A percentile compares a stretch with the other conserved stretches of the same genome.
Evolutionary conservation across 441 rosid genomes (phyloP).

Genomic region (Erodium trifolium): DNA sequence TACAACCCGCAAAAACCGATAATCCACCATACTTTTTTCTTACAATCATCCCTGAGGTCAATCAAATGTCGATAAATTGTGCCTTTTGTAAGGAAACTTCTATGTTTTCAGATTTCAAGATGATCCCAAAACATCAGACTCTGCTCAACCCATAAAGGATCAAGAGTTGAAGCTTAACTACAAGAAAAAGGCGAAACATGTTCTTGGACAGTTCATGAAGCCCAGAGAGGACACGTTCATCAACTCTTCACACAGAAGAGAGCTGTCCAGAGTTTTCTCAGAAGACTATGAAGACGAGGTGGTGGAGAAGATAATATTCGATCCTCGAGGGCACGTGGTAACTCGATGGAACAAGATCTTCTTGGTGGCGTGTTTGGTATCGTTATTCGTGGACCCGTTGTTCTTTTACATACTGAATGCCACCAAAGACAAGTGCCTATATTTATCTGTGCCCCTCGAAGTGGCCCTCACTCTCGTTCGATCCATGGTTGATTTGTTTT

Average conservation of each 20-base stretch:
- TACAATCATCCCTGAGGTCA: no score
- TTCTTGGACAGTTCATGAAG: constrained; percentile 11
- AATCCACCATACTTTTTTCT: no score
- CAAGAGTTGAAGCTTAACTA: constrained; percentile 6
- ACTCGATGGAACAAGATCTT: constrained; percentile 43
- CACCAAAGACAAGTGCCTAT: constrained; percentile 27
- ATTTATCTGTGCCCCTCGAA: constrained; percentile 28
- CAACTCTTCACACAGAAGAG: constrained; percentile 16
- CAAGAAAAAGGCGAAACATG: constrained; percentile 13
- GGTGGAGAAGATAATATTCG: constrained; percentile 29
- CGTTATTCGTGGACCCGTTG: constrained; percentile 47
- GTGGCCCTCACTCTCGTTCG: constrained; percentile 32
- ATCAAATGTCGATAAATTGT: no score
- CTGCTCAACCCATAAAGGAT: constrained; percentile 3
- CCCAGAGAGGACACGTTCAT: no score
- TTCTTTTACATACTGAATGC: constrained; percentile 42
- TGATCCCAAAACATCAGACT: constrained; percentile 21
- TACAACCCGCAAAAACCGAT: no score
- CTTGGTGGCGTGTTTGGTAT: constrained; percentile 44
- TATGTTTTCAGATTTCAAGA: constrained; percentile 29
- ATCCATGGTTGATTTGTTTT: constrained; percentile 36
- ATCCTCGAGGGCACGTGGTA: constrained; percentile 40
- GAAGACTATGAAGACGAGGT: constrained; percentile 33
- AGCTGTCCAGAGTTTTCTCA: constrained; percentile 46
- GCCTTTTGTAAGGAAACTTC: not conserved